Percentiles rank a stretch among this genome's conserved stretches.
phyloP scores from a whole-genome alignment of 78 protist species.

The Guillardia theta region DNA sequence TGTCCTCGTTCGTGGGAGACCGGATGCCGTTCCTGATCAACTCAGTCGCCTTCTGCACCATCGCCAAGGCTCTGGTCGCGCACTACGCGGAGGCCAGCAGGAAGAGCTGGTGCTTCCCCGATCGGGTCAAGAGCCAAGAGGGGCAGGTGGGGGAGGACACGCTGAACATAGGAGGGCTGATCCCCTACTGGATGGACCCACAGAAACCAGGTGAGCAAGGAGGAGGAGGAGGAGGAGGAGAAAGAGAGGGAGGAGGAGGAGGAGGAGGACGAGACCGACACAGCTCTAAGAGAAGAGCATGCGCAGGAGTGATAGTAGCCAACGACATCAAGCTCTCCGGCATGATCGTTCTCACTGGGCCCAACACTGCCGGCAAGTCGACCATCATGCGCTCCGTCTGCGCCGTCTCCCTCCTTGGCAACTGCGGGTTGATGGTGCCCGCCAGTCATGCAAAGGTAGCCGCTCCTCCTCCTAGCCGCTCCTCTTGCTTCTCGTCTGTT shows the following conservation, averaged over 20 bases:
- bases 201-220: too few relatives aligned
- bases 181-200: slow-evolving; percentile 15
- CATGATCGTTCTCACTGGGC: background rate
- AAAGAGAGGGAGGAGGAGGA: too few relatives aligned
- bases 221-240: too few relatives aligned
- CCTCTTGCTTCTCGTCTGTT: too few relatives aligned
- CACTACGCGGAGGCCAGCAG: background rate
- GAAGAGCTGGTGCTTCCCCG: background rate
- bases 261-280: too few relatives aligned
- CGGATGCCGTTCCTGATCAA: background rate
- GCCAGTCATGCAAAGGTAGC: background rate
- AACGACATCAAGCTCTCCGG: background rate
- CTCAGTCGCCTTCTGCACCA: background rate
- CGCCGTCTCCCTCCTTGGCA: slow-evolving; percentile 4
- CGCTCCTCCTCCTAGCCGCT: too few relatives aligned
- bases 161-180: background rate
- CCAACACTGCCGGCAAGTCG: slow-evolving; percentile 12
- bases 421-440: background rate
- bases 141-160: background rate
- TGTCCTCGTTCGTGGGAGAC: background rate
- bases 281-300: too few relatives aligned
- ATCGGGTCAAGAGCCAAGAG: background rate
- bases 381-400: slow-evolving; percentile 1
- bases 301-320: too few relatives aligned
- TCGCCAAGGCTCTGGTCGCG: background rate